Evolutionary conservation across 2,329 filamentous ascomycete genomes (phyloP).

Genomic region (Ophiocordyceps camponoti-floridani): DNA sequence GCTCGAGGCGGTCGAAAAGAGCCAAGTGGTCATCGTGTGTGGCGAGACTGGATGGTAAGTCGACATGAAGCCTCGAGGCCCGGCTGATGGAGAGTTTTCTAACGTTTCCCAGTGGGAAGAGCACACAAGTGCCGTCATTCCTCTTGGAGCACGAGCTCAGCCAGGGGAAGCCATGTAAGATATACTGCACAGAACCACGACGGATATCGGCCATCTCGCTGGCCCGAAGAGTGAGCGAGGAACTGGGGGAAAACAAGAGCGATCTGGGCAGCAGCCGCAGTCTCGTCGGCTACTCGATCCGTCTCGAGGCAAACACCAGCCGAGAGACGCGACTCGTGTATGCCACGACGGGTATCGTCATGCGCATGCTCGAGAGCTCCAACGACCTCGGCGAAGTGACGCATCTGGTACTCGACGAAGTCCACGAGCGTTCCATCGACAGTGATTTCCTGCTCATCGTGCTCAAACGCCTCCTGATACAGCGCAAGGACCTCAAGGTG

Average conservation of each 20-base stretch:
- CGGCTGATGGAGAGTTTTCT: slow-evolving; percentile 3
- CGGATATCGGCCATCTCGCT: slow-evolving; percentile 93
- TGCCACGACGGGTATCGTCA: slow-evolving; percentile 83
- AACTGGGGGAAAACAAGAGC: slow-evolving; percentile 68
- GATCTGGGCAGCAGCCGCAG: slow-evolving; percentile 73
- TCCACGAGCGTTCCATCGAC: slow-evolving; percentile 91
- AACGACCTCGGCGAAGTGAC: slow-evolving; percentile 79
- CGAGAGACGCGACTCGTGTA: slow-evolving; percentile 74
- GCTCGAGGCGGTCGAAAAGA: slow-evolving; percentile 53
- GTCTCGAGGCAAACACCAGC: slow-evolving; percentile 73
- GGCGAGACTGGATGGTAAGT: slow-evolving; percentile 78
- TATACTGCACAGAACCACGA: slow-evolving; percentile 89
- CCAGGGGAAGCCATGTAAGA: slow-evolving; percentile 66
- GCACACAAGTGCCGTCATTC: slow-evolving; percentile 90
- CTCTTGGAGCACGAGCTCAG: slow-evolving; percentile 77
- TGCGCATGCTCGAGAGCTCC: slow-evolving; percentile 87
- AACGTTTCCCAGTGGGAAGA: slow-evolving; percentile 51
- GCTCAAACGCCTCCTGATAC: slow-evolving; percentile 61
- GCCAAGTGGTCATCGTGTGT: slow-evolving; percentile 84
- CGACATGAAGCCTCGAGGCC: too few relatives aligned
- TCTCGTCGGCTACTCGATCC: slow-evolving; percentile 84
- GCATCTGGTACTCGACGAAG: slow-evolving; percentile 90
- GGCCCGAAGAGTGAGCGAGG: slow-evolving; percentile 82
- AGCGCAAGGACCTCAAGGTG: slow-evolving; percentile 71
- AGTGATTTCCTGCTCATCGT: slow-evolving; percentile 93